phyloP scores from a whole-genome alignment of 495 filamentous ascomycete species.

The Annulohypoxylon moriforme region DNA sequence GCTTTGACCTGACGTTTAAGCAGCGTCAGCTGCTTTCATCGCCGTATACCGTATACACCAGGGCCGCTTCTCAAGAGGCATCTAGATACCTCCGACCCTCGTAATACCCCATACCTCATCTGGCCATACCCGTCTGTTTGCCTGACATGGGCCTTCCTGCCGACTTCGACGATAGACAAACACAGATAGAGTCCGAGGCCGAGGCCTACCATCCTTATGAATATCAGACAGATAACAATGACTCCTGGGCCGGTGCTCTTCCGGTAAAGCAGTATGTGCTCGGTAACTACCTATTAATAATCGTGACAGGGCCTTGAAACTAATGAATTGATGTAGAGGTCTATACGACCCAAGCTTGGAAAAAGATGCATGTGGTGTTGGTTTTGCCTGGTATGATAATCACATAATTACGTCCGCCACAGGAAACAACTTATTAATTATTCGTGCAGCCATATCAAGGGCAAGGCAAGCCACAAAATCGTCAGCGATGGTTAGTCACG shows the following conservation, averaged over 20 bases:
- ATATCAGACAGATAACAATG: conserved; percentile 88
- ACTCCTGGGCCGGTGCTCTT: conserved; percentile 94
- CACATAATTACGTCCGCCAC: background rate
- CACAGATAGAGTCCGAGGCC: conserved; percentile 62
- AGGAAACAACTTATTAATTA: conserved; percentile 18
- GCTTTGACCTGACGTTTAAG: conserved; percentile 43
- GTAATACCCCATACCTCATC: conserved; percentile 25
- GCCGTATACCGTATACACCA: conserved; percentile 25
- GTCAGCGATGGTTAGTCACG: conserved; percentile 90
- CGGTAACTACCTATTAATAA: background rate
- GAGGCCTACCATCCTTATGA: conserved; percentile 72
- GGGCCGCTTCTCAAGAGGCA: conserved; percentile 32
- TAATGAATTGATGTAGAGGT: conserved; percentile 62
- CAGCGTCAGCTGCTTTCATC: conserved; percentile 44
- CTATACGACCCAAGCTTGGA: conserved; percentile 96
- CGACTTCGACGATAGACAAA: conserved; percentile 69
- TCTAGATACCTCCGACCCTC: conserved; percentile 32
- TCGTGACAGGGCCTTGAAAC: conserved; percentile 8
- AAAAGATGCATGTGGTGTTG: conserved; percentile 99
- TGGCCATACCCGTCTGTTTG: conserved; percentile 52
- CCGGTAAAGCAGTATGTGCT: conserved; percentile 85
- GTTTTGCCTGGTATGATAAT: conserved; percentile 89
- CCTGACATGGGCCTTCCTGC: conserved; percentile 69
- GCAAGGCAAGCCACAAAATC: conserved; percentile 97
- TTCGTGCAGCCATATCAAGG: conserved; percentile 88